These are phyloP conservation scores for Myriosclerotinia scirpicola DNA, from an alignment of 2,329 filamentous ascomycete genomes.

Conservation along the genomic window DNA sequence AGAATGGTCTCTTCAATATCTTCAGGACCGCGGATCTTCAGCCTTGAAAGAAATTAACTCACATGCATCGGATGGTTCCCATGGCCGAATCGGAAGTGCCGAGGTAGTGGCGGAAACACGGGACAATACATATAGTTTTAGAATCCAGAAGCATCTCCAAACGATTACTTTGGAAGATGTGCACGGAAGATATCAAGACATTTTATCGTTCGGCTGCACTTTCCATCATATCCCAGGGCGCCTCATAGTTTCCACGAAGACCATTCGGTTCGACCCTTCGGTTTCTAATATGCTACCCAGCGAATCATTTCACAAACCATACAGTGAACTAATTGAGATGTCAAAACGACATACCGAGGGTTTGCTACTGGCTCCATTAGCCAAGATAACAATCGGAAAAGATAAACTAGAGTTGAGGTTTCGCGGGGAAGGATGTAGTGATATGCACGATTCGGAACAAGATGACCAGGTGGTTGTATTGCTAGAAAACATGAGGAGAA, in stretches of 20 bases:
- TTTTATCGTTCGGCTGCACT: constrained; percentile 29
- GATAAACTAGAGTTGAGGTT: constrained; percentile 31
- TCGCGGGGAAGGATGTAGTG: constrained; percentile 5
- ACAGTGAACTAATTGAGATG: constrained; percentile 29
- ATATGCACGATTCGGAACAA: constrained; percentile 22
- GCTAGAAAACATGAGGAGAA: constrained; percentile 37
- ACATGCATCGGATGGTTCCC: not conserved
- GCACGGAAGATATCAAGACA: constrained; percentile 9
- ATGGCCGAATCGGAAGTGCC: not conserved
- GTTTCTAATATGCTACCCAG: constrained; percentile 5
- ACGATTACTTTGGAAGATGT: not conserved
- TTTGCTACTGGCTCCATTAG: constrained; percentile 24
- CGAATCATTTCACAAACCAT: constrained; percentile 25
- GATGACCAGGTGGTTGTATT: constrained; percentile 25
- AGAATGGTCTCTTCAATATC: constrained; percentile 41
- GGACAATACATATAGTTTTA: not conserved
- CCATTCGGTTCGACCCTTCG: constrained; percentile 26
- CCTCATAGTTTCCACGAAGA: constrained; percentile 27
- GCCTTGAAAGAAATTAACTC: constrained; percentile 21
- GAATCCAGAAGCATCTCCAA: not conserved
- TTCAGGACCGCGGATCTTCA: constrained; percentile 28
- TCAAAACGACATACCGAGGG: constrained; percentile 27
- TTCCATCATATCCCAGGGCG: constrained; percentile 24
- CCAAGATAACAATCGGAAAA: constrained; percentile 26
- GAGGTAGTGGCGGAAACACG: no score